These are phyloP conservation scores for Cladochytrium tenue DNA, from an alignment of 371 early-diverging fungal species.

Conservation along the genomic window DNA sequence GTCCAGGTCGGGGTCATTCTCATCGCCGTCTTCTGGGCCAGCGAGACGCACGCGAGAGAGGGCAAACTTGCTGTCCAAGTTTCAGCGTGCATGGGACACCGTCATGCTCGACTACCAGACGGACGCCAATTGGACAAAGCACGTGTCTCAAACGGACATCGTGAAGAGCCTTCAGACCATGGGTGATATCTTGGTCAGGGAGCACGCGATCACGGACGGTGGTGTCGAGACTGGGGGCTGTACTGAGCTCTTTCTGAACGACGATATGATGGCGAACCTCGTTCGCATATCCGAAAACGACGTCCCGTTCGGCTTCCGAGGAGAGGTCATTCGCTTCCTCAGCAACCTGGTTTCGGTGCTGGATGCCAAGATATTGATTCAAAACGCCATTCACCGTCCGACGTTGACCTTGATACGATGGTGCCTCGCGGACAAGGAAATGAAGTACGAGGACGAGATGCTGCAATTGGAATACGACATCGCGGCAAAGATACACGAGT, in stretches of 20 bases:
- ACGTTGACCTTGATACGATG: conserved; percentile 73
- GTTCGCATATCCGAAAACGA: conserved; percentile 80
- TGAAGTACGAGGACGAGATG: conserved; percentile 76
- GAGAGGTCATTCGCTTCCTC: conserved; percentile 79
- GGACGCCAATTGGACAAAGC: conserved; percentile 27
- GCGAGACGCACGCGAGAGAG: not conserved
- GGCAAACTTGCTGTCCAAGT: conserved; percentile 10
- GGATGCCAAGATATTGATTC: conserved; percentile 85
- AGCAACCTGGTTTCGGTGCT: conserved; percentile 82
- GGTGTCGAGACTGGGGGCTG: conserved; percentile 68
- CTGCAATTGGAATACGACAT: conserved; percentile 81
- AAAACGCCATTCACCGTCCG: conserved; percentile 86
- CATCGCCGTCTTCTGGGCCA: not conserved
- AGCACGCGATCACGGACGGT: conserved; percentile 62
- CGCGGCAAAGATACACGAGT: conserved; percentile 87
- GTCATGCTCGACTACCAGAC: conserved; percentile 27
- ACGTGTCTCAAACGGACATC: conserved; percentile 79
- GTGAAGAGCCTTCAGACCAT: conserved; percentile 74
- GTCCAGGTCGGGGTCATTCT: not conserved
- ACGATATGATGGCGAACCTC: conserved; percentile 75
- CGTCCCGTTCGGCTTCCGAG: conserved; percentile 81
- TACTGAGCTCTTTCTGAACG: conserved; percentile 88
- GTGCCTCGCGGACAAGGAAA: conserved; percentile 63
- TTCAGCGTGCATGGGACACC: conserved; percentile 23
- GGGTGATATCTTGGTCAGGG: conserved; percentile 88